Percentiles rank a stretch among this genome's conserved stretches.
These are phyloP conservation scores for Tuber brumale DNA, from an alignment of 495 filamentous ascomycete species.

Conservation along the genomic window DNA sequence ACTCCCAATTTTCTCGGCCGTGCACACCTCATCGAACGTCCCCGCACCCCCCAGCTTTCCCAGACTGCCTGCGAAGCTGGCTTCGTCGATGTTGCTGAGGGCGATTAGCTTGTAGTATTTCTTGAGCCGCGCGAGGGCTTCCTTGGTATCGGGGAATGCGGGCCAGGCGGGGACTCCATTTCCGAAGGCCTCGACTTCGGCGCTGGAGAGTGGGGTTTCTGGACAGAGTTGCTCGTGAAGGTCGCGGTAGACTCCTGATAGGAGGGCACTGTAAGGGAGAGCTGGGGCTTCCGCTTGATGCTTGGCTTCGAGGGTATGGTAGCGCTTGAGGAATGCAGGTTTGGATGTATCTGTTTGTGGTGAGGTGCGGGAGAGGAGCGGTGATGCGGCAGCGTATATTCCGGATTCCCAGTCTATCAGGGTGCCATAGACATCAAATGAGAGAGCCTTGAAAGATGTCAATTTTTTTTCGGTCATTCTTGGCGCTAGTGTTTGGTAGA, in stretches of 20 bases:
- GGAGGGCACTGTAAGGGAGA: slow-evolving; percentile 55
- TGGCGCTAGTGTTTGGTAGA: background rate
- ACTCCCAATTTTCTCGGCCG: slow-evolving; percentile 65
- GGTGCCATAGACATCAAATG: slow-evolving; percentile 79
- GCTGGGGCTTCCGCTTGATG: slow-evolving; percentile 50
- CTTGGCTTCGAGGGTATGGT: slow-evolving; percentile 45
- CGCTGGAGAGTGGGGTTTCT: slow-evolving; percentile 39
- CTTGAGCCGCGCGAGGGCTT: slow-evolving; percentile 52
- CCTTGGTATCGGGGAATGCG: slow-evolving; percentile 59
- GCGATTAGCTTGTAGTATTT: slow-evolving; percentile 63
- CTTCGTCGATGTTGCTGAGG: slow-evolving; percentile 65
- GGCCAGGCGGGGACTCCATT: slow-evolving; percentile 55
- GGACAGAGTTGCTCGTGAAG: slow-evolving; percentile 46
- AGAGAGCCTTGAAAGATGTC: slow-evolving; percentile 45
- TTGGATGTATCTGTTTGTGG: slow-evolving; percentile 47
- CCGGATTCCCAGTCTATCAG: slow-evolving; percentile 49
- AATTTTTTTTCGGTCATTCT: background rate
- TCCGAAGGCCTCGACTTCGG: slow-evolving; percentile 48
- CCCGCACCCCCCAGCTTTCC: slow-evolving; percentile 47
- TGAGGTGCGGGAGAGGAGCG: slow-evolving; percentile 42
- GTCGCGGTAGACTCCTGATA: slow-evolving; percentile 48
- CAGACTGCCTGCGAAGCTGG: slow-evolving; percentile 54
- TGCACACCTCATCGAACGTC: slow-evolving; percentile 62
- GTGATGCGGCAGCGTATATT: slow-evolving; percentile 38
- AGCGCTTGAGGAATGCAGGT: slow-evolving; percentile 41